phyloP scores from a whole-genome alignment of 2,329 filamentous ascomycete species.

The Rhynchosporium graminicola region DNA sequence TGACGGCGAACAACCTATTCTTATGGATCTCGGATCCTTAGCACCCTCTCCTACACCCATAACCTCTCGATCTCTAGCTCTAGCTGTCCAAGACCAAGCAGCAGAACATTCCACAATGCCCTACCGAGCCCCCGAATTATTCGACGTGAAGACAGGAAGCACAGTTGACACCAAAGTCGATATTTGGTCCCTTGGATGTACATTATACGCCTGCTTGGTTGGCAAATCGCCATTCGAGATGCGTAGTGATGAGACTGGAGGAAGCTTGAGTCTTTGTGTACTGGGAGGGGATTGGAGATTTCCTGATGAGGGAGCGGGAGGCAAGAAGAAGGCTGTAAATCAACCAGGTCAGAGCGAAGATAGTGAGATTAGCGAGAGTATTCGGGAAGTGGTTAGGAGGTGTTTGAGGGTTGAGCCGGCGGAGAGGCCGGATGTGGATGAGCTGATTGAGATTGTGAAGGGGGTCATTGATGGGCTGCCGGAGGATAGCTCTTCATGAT shows the following conservation, averaged over 20 bases:
- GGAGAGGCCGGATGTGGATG: slow-evolving; percentile 83
- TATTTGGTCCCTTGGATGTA: slow-evolving; percentile 97
- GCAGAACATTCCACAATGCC: slow-evolving; percentile 98
- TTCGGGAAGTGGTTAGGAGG: slow-evolving; percentile 83
- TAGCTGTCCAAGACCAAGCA: slow-evolving; percentile 50
- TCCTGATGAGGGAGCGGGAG: slow-evolving; percentile 76
- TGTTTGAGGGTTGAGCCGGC: slow-evolving; percentile 85
- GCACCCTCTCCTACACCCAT: slow-evolving; percentile 71
- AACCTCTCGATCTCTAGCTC: slow-evolving; percentile 49
- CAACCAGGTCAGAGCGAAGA: slow-evolving; percentile 39
- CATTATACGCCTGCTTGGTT: slow-evolving; percentile 94
- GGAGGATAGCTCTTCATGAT: slow-evolving; percentile 51
- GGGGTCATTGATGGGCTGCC: slow-evolving; percentile 67
- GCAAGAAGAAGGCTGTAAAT: slow-evolving; percentile 44
- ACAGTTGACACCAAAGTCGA: slow-evolving; percentile 95
- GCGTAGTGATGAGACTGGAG: slow-evolving; percentile 92
- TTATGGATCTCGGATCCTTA: slow-evolving; percentile 96
- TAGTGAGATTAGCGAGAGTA: slow-evolving; percentile 70
- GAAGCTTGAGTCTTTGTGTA: slow-evolving; percentile 88
- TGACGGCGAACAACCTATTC: slow-evolving; percentile 80
- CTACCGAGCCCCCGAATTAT: slow-evolving; percentile 94
- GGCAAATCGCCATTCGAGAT: slow-evolving; percentile 97
- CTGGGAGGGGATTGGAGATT: slow-evolving; percentile 95
- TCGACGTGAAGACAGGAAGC: slow-evolving; percentile 92
- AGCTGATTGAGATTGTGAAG: slow-evolving; percentile 79